Conservation (phyloP, 139 green algal genomes). For the Ettlia oleoabundans region DNA sequence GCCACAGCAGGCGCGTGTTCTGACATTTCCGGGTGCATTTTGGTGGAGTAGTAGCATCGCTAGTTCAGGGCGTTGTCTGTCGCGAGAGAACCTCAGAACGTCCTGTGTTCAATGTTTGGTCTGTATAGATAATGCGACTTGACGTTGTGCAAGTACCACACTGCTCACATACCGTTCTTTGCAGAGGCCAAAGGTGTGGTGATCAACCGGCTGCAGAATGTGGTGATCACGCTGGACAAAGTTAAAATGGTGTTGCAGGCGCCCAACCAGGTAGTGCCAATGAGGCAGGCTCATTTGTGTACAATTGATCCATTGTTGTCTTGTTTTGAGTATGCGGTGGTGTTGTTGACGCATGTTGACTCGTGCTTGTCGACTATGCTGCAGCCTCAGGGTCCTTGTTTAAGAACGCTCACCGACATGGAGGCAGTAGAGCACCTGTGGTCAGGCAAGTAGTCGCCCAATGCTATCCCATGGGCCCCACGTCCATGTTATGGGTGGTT, state of each 20-base stretch:
- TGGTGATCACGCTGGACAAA: constrained; percentile 93
- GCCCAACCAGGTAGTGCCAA: background rate
- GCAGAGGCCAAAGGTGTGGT: constrained; percentile 53
- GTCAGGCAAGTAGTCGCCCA: constrained; percentile 1
- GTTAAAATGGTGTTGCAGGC: constrained; percentile 71
- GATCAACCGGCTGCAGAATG: constrained; percentile 81
- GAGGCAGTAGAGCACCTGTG: constrained; percentile 78
- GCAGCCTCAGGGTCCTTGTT: constrained; percentile 49
- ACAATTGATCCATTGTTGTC: too few relatives aligned
- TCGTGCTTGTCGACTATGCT: background rate
- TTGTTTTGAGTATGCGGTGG: background rate
- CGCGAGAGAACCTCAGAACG: too few relatives aligned
- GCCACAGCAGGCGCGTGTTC: constrained; percentile 38
- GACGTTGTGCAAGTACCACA: too few relatives aligned
- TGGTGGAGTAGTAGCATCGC: background rate
- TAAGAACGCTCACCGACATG: constrained; percentile 63
- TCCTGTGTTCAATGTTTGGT: too few relatives aligned
- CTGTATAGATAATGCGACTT: too few relatives aligned
- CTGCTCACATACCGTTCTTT: background rate
- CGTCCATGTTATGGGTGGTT: background rate
- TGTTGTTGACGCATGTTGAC: background rate
- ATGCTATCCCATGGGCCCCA: background rate
- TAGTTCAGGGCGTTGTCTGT: background rate
- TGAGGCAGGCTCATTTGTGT: too few relatives aligned
- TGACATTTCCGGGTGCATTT: background rate